Evolutionary conservation across 129 eudicot genomes (phyloP).

Genomic region (Glebionis coronaria): DNA sequence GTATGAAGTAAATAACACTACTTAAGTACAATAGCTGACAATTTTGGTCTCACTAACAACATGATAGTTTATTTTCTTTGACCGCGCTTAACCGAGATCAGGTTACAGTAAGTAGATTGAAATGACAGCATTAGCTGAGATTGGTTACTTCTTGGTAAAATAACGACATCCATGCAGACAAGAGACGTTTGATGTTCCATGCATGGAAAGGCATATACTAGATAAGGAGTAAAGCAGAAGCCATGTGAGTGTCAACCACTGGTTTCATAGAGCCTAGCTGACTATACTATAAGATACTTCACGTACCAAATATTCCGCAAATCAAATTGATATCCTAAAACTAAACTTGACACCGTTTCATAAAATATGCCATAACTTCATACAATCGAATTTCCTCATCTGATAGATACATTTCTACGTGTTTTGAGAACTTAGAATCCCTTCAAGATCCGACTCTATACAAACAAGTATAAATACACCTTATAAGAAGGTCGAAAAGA

Average conservation of each 20-base stretch:
- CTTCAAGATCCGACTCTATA: not conserved
- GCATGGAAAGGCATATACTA: conserved; percentile 2
- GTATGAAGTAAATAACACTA: too few relatives aligned
- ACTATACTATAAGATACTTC: conserved; percentile 19
- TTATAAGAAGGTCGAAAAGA: not conserved
- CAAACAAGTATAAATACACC: conserved; percentile 8
- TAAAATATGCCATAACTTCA: conserved; percentile 11
- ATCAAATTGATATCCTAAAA: conserved; percentile 24
- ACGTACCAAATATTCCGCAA: conserved; percentile 19
- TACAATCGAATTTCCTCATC: not conserved
- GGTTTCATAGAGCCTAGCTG: conserved; percentile 15
- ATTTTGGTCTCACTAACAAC: too few relatives aligned
- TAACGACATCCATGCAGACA: not conserved
- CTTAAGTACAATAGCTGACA: too few relatives aligned
- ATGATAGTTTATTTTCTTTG: too few relatives aligned
- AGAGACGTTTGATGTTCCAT: not conserved
- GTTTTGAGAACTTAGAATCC: conserved; percentile 7
- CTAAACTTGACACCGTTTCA: not conserved
- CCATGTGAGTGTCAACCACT: conserved; percentile 15
- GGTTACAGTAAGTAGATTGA: too few relatives aligned
- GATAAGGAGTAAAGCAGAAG: conserved; percentile 7
- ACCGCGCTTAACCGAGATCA: too few relatives aligned
- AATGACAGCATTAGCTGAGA: too few relatives aligned
- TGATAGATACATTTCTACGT: not conserved
- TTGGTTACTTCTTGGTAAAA: too few relatives aligned